Evolutionary conservation across 2,329 filamentous ascomycete species (phyloP), one percentile per base, ranked within the genome.

Genomic region (Amylocarpus encephaloides): DNA sequence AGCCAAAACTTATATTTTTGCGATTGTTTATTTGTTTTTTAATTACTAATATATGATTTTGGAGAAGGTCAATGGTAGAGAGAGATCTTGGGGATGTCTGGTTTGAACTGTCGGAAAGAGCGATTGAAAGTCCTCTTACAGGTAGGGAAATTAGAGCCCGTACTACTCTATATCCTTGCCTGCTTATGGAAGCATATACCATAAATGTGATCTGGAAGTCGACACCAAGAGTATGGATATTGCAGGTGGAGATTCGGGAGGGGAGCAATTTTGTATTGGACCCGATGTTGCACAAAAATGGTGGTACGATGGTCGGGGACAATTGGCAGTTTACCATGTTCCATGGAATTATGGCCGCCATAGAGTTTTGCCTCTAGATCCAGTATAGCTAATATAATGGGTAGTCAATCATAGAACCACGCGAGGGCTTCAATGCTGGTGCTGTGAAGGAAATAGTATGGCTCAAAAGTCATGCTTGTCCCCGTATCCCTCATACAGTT

Each of bases 11-110:
- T n/a, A n/a, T n/a, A n/a, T n/a, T n/a, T n/a, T n/a, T n/a, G n/a
- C n/a, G n/a, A n/a, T n/a, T n/a, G n/a, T n/a, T n/a, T n/a, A n/a
- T n/a, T n/a, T n/a, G n/a, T n/a, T n/a, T n/a, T n/a, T n/a, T n/a
- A 63, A 65, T 26, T 60, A 56, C 19, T 63, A 68, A 51, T 69
- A 70, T 43, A 67, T 70, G 12, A 67, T 70, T 34, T 68, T 67
- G 63, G 67, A 68, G 49, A 65, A 68, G 55, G 64, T 59, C 11
- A 16, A 40, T 40, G 66, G 66, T 12, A 50, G 67, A 46, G 57
- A 50, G 67, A 46, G 57, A 56, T 16, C 49, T 69, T 19, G 58
- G 64, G 11, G 36, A 66, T 34, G 22, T 43, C 9, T 54, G 49
- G 49, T 51, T 45, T 22, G 36, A 32, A 15, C 45, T 54, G 16